Percentiles rank a stretch among this genome's conserved stretches.
Conservation (phyloP, 2,329 filamentous ascomycete genomes). For the Alternaria tenuissima region DNA sequence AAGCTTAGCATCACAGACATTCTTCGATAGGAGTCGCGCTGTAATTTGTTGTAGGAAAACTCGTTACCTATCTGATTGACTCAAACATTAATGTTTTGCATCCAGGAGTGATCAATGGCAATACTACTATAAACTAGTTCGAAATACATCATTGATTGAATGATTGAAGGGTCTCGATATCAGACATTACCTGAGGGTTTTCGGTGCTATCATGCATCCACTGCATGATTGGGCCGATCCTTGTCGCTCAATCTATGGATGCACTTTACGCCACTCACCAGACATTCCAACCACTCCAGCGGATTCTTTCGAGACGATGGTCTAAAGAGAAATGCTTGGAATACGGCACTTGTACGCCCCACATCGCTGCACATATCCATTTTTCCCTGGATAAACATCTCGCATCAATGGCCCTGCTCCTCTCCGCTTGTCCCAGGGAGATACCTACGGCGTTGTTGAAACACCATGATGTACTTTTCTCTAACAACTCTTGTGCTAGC, state of each 20-base stretch:
- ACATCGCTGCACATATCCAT: background rate
- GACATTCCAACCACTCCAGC: background rate
- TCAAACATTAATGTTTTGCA: background rate
- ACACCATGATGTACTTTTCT: slow-evolving; percentile 4
- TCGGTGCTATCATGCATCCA: background rate
- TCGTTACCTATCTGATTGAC: background rate
- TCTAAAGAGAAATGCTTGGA: background rate
- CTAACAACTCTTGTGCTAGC: background rate
- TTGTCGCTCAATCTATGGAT: slow-evolving; percentile 9
- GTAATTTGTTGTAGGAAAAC: background rate
- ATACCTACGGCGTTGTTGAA: background rate
- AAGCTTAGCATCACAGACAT: background rate
- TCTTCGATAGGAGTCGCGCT: background rate
- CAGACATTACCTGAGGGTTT: background rate
- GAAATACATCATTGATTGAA: background rate
- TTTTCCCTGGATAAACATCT: background rate
- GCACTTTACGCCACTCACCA: slow-evolving; percentile 6
- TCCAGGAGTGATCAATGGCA: background rate
- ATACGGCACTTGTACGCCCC: slow-evolving; percentile 1
- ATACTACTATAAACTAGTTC: background rate
- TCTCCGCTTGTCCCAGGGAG: background rate
- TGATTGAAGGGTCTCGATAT: background rate
- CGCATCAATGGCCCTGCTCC: background rate
- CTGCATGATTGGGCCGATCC: slow-evolving; percentile 7
- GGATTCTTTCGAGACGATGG: background rate